Percentiles rank a stretch among this genome's conserved stretches.
Evolutionary conservation across 164 flowering plant genomes (phyloP).

Genomic region (Hamamelis virginiana): DNA sequence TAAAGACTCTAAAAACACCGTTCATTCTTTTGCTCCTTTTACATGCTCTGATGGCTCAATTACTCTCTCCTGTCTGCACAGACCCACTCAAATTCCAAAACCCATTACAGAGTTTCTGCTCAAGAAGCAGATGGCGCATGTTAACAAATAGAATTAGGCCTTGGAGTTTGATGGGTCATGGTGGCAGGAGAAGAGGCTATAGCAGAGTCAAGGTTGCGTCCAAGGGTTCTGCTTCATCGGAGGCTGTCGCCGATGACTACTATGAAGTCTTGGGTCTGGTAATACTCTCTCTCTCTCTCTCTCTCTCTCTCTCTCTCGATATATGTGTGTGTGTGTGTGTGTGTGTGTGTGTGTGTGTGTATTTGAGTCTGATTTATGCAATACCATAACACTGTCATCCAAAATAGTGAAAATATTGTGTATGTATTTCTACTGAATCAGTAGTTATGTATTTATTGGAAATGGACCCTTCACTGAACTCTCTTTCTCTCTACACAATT

Average conservation of each 20-base stretch:
- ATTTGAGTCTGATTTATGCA: no score
- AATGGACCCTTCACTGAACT: no score
- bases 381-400: no score
- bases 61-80: conserved; percentile 59
- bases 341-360: no score
- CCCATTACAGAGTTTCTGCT: conserved; percentile 22
- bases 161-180: conserved; percentile 19
- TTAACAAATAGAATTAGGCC: conserved; percentile 6
- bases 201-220: conserved; percentile 41
- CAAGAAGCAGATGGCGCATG: conserved; percentile 8
- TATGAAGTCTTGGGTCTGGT: conserved; percentile 81
- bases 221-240: conserved; percentile 28
- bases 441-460: no score
- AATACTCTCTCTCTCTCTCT: conserved; percentile 3
- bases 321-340: no score
- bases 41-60: conserved; percentile 40
- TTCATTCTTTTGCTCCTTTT: background rate
- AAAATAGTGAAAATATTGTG: no score
- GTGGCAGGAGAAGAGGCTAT: conserved; percentile 28
- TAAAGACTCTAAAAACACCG: background rate
- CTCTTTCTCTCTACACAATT: no score
- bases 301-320: background rate
- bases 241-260: conserved; percentile 61
- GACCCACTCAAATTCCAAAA: conserved; percentile 56
- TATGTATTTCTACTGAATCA: no score